phyloP scores from a whole-genome alignment of 2,329 filamentous ascomycete genomes.

The Ceratocystis colombiana region DNA sequence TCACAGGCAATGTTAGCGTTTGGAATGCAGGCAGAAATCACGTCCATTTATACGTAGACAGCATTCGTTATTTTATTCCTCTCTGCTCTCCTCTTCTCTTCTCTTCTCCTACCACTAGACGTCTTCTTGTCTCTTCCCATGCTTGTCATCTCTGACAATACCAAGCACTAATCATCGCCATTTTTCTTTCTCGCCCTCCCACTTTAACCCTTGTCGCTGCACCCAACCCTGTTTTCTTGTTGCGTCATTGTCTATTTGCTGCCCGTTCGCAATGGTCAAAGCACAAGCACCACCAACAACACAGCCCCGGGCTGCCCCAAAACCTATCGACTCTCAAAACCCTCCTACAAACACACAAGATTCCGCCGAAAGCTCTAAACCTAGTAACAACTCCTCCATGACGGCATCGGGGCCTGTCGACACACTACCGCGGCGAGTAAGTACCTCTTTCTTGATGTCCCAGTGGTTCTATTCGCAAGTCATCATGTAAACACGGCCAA shows the following conservation, averaged over 20 bases:
- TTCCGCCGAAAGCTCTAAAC: background rate
- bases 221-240: slow-evolving; percentile 16
- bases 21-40: slow-evolving; percentile 2
- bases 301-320: slow-evolving; percentile 10
- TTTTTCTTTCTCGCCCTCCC: background rate
- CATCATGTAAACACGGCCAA: background rate
- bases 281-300: background rate
- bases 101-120: background rate
- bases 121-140: slow-evolving; percentile 15
- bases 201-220: slow-evolving; percentile 26
- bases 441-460: background rate
- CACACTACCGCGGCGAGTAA: slow-evolving; percentile 14
- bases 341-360: too few species aligned
- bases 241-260: slow-evolving; percentile 14
- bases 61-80: background rate
- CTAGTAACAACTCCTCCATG: background rate
- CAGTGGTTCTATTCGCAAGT: background rate
- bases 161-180: slow-evolving; percentile 31
- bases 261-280: background rate
- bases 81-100: background rate
- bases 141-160: slow-evolving; percentile 35
- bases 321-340: background rate
- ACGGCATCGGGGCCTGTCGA: background rate
- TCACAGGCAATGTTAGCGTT: background rate
- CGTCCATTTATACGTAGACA: background rate